Base-by-base conservation (phyloP, 441 rosid species). In the Omphalea diandra region DNA sequence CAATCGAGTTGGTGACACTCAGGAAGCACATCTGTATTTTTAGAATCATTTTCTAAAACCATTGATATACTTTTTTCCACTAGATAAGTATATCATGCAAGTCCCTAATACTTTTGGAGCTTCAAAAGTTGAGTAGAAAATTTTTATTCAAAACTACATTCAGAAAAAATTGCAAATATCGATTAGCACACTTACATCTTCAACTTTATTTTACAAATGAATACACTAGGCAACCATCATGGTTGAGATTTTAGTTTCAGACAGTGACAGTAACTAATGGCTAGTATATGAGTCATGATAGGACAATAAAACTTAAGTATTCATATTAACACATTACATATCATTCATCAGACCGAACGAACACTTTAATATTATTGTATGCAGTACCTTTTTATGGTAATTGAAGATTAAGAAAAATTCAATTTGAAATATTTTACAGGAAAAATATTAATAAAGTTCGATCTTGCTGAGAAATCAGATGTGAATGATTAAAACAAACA, bases 241-340 rank as follows among this genome's bases (percentile, higher is more conserved):
- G 7, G 50, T 65, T 44, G 27, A 33, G 58, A 62, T 24, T 31
- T 65, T 50, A 32, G 70, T 43, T 52, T 67, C 17, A 41, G 35
- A 24, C 7, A 20, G 31, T 47, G 27, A 15, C 22, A 14, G 14
- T 22, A 20, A n/a, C 49, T 29, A 29, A 14, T 20, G 38, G 32
- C 47, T 9, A 11, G 29, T 0, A 61, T 12, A 22, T 9, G 11
- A 5, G 8, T 54, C 36, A 54, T 67, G 36, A 67, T 27, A 29
- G 70, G 14, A 41, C 14, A 40, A 54, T 26, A 29, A 7, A 47
- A 38, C 22, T n/a, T 33, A 17, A 32, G 35, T 27, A 41, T 43
- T 41, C 14, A 50, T 6, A 65, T 66, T 14, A 52, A 35, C 15
- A 35, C 14, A 24, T 40, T 40, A 12, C 7, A 40, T 24, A 11